phyloP scores from a whole-genome alignment of 228 moss, liverwort and hornwort species.

The Sphagnum magellanicum region DNA sequence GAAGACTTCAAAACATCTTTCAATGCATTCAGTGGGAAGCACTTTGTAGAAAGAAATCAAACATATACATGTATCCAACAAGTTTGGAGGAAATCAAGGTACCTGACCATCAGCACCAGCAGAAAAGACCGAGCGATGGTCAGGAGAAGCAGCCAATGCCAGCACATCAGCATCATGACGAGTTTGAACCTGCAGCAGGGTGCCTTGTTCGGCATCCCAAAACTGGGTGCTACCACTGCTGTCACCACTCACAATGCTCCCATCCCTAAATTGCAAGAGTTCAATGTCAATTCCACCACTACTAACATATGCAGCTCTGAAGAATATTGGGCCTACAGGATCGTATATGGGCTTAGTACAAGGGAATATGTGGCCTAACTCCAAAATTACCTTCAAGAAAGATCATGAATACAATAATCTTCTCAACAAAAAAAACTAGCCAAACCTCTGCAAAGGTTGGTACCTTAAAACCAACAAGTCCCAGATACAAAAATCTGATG shows the following conservation, averaged over 20 bases:
- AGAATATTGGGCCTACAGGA: too few relatives aligned
- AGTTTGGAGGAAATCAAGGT: neutral
- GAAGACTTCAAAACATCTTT: too few relatives aligned
- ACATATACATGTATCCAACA: too few relatives aligned
- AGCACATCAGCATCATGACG: constrained; percentile 85
- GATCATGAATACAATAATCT: neutral
- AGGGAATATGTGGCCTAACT: too few relatives aligned
- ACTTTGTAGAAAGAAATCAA: too few relatives aligned
- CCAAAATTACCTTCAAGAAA: neutral
- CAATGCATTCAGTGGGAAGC: too few relatives aligned
- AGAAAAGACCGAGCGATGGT: constrained; percentile 58
- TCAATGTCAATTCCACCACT: neutral
- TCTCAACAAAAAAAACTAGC: too few relatives aligned
- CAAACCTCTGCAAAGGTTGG: neutral
- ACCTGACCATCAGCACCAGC: constrained; percentile 99
- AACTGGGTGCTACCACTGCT: constrained; percentile 95
- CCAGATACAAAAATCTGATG: constrained; percentile 79
- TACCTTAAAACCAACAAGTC: constrained; percentile 75
- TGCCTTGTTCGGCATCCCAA: constrained; percentile 92
- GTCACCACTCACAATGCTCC: constrained; percentile 93
- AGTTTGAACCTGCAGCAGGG: constrained; percentile 69
- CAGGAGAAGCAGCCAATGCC: constrained; percentile 61
- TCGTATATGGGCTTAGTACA: too few relatives aligned
- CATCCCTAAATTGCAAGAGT: constrained; percentile 44
- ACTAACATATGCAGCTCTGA: too few relatives aligned